Percentiles rank a stretch among this genome's conserved stretches.
These are phyloP conservation scores for Austroboletus eburneus DNA, from an alignment of 768 basidiomycete species.

Conservation along the genomic window DNA sequence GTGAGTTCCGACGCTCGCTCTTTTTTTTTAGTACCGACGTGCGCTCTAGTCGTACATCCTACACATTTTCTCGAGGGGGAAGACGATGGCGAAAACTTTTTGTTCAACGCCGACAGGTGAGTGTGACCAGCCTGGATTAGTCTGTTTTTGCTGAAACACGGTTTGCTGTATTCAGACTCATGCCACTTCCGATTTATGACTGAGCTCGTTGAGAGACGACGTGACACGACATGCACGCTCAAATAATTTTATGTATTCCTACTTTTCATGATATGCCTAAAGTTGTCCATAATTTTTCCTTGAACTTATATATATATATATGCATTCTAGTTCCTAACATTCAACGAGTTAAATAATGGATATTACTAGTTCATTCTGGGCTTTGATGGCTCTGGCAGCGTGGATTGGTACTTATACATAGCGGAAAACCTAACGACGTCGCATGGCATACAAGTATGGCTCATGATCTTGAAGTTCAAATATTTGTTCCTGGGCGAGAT, in stretches of 20 bases:
- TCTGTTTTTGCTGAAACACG: constrained; percentile 1
- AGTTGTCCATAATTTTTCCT: no score
- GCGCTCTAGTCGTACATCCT: constrained; percentile 69
- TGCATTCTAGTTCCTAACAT: no score
- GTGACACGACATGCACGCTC: not conserved
- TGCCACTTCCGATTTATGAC: constrained; percentile 74
- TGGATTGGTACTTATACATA: no score
- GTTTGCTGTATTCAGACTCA: constrained; percentile 36
- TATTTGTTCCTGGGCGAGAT: no score
- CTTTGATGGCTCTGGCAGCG: no score
- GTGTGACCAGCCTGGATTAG: constrained; percentile 9
- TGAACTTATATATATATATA: no score
- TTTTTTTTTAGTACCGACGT: not conserved
- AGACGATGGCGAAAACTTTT: constrained; percentile 86
- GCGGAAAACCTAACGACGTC: no score
- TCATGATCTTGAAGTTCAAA: no score
- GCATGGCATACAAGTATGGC: no score
- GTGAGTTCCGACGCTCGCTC: constrained; percentile 38
- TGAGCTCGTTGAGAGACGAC: constrained; percentile 23
- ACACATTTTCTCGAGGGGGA: constrained; percentile 91
- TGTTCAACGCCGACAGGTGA: constrained; percentile 84
- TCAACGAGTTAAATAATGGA: no score
- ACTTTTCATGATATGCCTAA: no score
- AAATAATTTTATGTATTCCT: not conserved
- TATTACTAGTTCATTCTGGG: no score